Evolutionary conservation across 1,139 yeast genomes (phyloP).

Genomic region (Hyphopichia burtonii): DNA sequence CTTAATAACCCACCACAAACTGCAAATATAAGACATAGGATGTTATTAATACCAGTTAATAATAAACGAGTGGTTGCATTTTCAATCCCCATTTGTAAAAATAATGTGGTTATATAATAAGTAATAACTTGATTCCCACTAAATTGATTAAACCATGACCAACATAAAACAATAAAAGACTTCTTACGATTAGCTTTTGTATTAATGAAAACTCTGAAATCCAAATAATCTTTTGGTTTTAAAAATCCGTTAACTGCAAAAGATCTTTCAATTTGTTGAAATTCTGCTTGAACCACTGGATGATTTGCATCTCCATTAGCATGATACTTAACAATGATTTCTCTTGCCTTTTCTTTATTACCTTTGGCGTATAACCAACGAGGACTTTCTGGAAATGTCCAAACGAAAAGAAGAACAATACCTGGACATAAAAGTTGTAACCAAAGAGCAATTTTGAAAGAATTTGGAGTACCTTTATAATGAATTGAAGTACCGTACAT

Average conservation of each 20-base stretch:
- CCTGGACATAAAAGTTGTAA: conserved; percentile 14
- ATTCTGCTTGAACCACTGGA: conserved; percentile 2
- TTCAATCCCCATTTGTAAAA: conserved; percentile 16
- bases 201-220: conserved; percentile 7
- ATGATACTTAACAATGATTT: conserved; percentile 8
- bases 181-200: neutral
- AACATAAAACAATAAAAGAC: conserved; percentile 7
- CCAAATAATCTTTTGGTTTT: conserved; percentile 7
- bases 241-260: conserved; percentile 8
- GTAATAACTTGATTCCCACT: conserved; percentile 19
- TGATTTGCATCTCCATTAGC: conserved; percentile 1
- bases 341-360: conserved; percentile 34
- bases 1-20: conserved; percentile 15
- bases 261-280: conserved; percentile 4
- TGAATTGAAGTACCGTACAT: conserved; percentile 12
- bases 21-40: conserved; percentile 14
- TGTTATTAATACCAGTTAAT: conserved; percentile 16
- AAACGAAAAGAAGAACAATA: conserved; percentile 9
- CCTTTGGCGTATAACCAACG: conserved; percentile 48
- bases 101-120: conserved; percentile 19
- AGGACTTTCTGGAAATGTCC: conserved; percentile 60
- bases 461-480: conserved; percentile 4
- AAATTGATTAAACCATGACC: conserved; percentile 15
- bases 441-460: conserved; percentile 14
- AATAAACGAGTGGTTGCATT: conserved; percentile 15